These are phyloP conservation scores for Hypoxylon lenormandii DNA, from an alignment of 495 filamentous ascomycete species.

Conservation along the genomic window DNA sequence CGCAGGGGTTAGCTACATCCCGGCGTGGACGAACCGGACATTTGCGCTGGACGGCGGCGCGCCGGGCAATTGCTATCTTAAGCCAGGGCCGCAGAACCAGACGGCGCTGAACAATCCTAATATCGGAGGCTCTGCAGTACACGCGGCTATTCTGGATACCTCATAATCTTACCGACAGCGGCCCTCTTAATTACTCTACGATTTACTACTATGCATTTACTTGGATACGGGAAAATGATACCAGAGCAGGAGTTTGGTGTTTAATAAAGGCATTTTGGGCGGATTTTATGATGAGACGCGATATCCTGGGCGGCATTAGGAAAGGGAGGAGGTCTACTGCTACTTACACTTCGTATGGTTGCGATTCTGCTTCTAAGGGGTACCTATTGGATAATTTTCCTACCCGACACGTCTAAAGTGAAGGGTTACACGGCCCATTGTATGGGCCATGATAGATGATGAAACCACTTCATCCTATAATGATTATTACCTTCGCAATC, in stretches of 20 bases:
- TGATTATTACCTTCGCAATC: not conserved
- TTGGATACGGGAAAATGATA: conserved; percentile 34
- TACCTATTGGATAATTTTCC: conserved; percentile 3
- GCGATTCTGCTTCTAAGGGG: conserved; percentile 15
- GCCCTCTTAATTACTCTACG: conserved; percentile 10
- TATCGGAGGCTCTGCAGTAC: conserved; percentile 37
- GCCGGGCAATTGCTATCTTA: conserved; percentile 63
- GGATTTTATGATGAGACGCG: conserved; percentile 6
- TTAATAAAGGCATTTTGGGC: conserved; percentile 7
- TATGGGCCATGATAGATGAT: not conserved
- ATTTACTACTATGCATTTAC: conserved; percentile 24
- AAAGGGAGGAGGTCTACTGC: conserved; percentile 4
- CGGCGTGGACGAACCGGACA: conserved; percentile 56
- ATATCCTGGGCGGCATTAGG: conserved; percentile 8
- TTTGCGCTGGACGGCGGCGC: conserved; percentile 46
- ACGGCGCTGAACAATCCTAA: conserved; percentile 48
- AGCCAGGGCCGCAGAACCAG: conserved; percentile 55
- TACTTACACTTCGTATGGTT: not conserved
- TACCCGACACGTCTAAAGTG: not conserved
- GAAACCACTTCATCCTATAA: conserved; percentile 1
- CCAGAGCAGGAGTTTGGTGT: conserved; percentile 41
- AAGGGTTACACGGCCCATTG: not conserved
- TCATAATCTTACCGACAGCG: not conserved
- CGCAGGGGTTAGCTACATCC: conserved; percentile 58
- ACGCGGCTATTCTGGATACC: conserved; percentile 43